phyloP scores from a whole-genome alignment of 2,329 filamentous ascomycete species.

The Aureobasidium sp. region DNA sequence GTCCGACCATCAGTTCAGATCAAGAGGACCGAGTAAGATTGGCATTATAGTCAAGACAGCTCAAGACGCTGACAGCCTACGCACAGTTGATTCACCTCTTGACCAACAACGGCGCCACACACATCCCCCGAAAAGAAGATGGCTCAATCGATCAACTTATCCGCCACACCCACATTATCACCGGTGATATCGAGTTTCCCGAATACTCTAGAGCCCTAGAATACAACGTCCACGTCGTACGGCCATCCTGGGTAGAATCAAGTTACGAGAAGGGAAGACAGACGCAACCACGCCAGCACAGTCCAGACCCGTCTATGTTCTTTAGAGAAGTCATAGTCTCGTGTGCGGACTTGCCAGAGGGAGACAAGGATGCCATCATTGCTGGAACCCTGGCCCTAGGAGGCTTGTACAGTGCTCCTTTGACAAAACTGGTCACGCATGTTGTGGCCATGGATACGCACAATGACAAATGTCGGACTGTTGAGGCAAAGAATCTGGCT shows the following conservation, averaged over 20 bases:
- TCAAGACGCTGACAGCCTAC: conserved; percentile 20
- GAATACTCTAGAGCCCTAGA: conserved; percentile 70
- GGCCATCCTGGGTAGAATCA: conserved; percentile 67
- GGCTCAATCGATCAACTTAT: conserved; percentile 35
- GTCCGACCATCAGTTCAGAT: conserved; percentile 28
- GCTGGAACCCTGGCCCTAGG: conserved; percentile 86
- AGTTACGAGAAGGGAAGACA: conserved; percentile 64
- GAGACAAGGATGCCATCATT: conserved; percentile 85
- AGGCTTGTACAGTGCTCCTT: conserved; percentile 65
- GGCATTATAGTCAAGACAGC: neutral
- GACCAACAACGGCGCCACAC: conserved; percentile 42
- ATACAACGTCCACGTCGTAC: conserved; percentile 76
- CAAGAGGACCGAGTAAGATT: conserved; percentile 15
- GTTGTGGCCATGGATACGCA: conserved; percentile 75
- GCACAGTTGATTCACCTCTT: conserved; percentile 41
- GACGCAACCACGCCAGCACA: conserved; percentile 74
- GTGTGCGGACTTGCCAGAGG: conserved; percentile 74
- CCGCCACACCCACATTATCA: conserved; percentile 57
- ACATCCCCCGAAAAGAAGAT: conserved; percentile 34
- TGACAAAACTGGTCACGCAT: conserved; percentile 75
- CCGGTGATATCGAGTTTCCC: conserved; percentile 84
- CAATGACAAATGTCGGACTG: conserved; percentile 59
- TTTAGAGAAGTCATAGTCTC: conserved; percentile 78
- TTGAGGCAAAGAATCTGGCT: conserved; percentile 29
- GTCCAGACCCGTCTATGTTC: conserved; percentile 83